Base-by-base conservation (phyloP, 2,329 filamentous ascomycete species). In the Diaporthe australafricana region DNA sequence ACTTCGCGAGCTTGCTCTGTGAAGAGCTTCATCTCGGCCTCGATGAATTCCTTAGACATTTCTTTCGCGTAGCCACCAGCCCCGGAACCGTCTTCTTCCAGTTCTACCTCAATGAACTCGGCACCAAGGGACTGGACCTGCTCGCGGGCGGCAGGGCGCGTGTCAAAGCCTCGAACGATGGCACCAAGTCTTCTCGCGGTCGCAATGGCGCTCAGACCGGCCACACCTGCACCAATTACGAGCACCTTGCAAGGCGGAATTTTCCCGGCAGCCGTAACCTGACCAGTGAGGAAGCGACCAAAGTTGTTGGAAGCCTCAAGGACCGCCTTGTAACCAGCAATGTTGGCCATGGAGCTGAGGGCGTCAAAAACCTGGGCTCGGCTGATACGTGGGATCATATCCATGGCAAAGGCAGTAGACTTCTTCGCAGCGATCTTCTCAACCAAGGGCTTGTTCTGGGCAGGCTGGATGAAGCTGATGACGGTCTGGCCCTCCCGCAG, bases 21-120 rank as follows among this genome's bases (percentile, higher is more conserved):
- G 83, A 98, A 98, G 0, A 98, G 87, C 80, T 94, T 95, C 94
- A 97, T 97, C 81, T 98, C 94, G 7, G 94, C 94, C 73, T 94
- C 94, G 80, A 96, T 94, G 78, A 97, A 98, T 76, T 96, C 94
- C 78, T 96, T 95, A 69, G 94, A 96, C 94, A 97, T 97, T 79
- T 95, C 94, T 79, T 97, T 97, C 68, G 94, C 94, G 78, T 98
- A 98, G 20, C 95, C 95, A 35, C 95, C 94, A 11, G 93, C 91
- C 2, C 94, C 94, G 16, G 92, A 91, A 2, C 95, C 95, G 73
- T 96, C 94, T 82, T 98, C 95, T 75, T 96, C 81, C 27, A 97
- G 86, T 17, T 94, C 92, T 27, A 97, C 94, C 81, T 97, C 94
- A 76, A 97, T 89, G 77, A 97, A 97, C 78, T 97, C 95, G 22